Evolutionary conservation across 371 early-diverging fungal genomes (phyloP), one percentile per base, ranked within the genome.

Genomic region (Mucor velutinosus): DNA sequence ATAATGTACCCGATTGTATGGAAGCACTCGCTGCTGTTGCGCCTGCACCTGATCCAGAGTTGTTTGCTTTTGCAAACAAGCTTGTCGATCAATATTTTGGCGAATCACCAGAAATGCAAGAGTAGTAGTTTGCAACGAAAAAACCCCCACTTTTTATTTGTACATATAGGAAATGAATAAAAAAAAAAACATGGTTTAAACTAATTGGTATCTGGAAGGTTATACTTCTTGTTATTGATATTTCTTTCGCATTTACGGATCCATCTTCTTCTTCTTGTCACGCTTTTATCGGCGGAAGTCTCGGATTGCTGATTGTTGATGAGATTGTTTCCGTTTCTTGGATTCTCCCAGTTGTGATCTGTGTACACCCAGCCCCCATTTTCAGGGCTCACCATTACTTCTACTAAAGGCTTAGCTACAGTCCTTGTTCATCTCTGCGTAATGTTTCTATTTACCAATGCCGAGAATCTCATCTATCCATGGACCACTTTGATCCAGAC

Each of bases 401-500:
- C 74, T 74, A 65, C n/a, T 60, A 21, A 19, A 23, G 10, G 2
- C 14, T 23, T 43, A 59, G 7, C 14, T 43, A n/a, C 12, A 57
- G 25, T n/a, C 7, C 30, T 57, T 57, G 14, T 14, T 12, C 5
- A 0, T 25, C 5, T 55, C 5, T 32, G 30, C 8, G 7, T 1
- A n/a, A n/a, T 1, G 1, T 30, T 2, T 7, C 17, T 4, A 25
- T 69, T 71, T 76, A 83, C 83, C 83, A 43, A 80, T 60, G 2
- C 72, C 72, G 4, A 83, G 62, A 8, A 47, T 41, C 37, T 83
- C 81, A 64, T 83, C 78, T 27, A 74, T 68, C 84, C 84, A 83
- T 12, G 84, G 80, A 1, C 81, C 81, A 12, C 71, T 72, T 12
- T 58, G 65, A 64, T 83, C 84, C 7, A 83, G 62, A 32, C 47